These are phyloP conservation scores for Elsinoe arachidis DNA, from an alignment of 2,329 filamentous ascomycete species.

Conservation along the genomic window DNA sequence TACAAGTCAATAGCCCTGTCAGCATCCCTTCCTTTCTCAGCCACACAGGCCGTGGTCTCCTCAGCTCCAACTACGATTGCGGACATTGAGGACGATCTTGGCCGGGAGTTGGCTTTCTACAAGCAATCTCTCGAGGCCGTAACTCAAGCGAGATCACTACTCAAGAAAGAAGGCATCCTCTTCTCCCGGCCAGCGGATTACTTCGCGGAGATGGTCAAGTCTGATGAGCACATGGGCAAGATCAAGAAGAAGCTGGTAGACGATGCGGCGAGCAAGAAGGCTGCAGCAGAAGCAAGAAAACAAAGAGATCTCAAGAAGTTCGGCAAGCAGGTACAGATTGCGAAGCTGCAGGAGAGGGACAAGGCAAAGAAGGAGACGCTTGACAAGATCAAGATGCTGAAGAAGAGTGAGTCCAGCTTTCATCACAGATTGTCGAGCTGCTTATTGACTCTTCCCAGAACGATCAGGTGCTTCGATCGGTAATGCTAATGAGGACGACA, in stretches of 20 bases:
- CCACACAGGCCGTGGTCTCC: conserved; percentile 70
- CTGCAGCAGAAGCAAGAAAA: conserved; percentile 79
- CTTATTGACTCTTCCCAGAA: conserved; percentile 49
- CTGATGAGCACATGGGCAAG: conserved; percentile 95
- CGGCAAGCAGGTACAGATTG: conserved; percentile 94
- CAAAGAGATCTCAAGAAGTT: conserved; percentile 97
- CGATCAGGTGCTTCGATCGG: conserved; percentile 64
- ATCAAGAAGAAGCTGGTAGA: conserved; percentile 90
- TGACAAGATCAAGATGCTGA: conserved; percentile 89
- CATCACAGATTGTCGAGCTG: background rate
- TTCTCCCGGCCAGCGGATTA: conserved; percentile 90
- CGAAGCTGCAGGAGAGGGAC: conserved; percentile 86
- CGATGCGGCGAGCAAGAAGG: conserved; percentile 86
- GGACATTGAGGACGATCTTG: conserved; percentile 84
- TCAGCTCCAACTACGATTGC: conserved; percentile 61
- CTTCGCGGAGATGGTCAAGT: conserved; percentile 99
- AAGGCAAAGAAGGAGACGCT: conserved; percentile 88
- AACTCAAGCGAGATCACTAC: conserved; percentile 58
- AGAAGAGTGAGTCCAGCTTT: conserved; percentile 66
- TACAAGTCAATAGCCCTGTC: conserved; percentile 71
- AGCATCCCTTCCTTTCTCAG: conserved; percentile 65
- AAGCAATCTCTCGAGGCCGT: conserved; percentile 77
- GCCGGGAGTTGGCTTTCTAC: conserved; percentile 89
- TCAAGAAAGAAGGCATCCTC: conserved; percentile 73
- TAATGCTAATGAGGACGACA: conserved; percentile 65